These are phyloP conservation scores for Globisporangium iwayamae DNA, from an alignment of 352 stramenopile genomes.

Conservation along the genomic window DNA sequence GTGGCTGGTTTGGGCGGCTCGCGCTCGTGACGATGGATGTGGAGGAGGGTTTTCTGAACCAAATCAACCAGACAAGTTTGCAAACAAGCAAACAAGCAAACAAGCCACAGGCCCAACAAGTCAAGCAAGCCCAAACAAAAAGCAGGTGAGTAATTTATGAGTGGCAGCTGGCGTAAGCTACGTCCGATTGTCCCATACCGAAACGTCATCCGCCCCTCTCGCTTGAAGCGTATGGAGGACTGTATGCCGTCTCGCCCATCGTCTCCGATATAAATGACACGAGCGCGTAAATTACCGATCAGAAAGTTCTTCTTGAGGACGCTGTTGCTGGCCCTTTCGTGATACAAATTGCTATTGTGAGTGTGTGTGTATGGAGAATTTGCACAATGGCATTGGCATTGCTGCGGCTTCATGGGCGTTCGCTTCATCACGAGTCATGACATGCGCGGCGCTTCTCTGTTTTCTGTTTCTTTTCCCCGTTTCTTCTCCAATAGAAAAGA, in stretches of 20 bases:
- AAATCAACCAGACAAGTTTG: slow-evolving; percentile 5
- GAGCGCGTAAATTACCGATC: neutral
- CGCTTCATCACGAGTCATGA: no score
- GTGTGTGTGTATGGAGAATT: no score
- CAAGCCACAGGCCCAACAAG: neutral
- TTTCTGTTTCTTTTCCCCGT: no score
- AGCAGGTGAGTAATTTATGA: no score
- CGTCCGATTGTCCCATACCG: neutral
- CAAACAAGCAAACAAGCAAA: no score
- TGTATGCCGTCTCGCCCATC: neutral
- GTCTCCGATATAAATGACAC: neutral
- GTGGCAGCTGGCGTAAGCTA: slow-evolving; percentile 9
- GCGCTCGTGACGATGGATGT: neutral
- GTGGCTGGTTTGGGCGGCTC: slow-evolving; percentile 3
- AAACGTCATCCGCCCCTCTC: slow-evolving; percentile 6
- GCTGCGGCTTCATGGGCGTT: no score
- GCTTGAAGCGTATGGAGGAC: neutral
- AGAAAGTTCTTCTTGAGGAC: neutral
- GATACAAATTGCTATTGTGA: no score
- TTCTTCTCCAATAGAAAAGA: no score
- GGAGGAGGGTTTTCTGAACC: slow-evolving; percentile 10
- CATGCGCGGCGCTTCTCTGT: no score
- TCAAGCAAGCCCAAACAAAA: slow-evolving; percentile 2
- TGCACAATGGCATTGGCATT: no score
- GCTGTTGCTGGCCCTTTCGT: no score